These are phyloP conservation scores for Fusarium transvaalense DNA, from an alignment of 2,329 filamentous ascomycete species.

Conservation along the genomic window DNA sequence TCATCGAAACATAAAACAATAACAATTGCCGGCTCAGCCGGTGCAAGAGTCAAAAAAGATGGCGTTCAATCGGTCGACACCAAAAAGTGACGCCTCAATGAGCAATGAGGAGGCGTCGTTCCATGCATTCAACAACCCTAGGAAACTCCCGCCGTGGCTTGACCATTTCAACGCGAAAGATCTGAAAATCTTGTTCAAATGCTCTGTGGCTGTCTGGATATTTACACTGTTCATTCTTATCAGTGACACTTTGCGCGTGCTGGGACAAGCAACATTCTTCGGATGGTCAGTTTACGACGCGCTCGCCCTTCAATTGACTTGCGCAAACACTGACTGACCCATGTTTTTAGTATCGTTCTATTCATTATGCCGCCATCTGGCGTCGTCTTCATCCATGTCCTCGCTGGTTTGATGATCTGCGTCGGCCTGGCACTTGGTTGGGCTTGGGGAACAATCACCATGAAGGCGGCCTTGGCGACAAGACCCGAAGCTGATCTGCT, in stretches of 20 bases:
- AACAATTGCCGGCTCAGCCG: not conserved
- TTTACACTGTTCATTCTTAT: conserved; percentile 41
- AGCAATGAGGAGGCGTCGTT: conserved; percentile 16
- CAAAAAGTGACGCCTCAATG: not conserved
- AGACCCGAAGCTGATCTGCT: conserved; percentile 27
- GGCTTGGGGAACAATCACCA: conserved; percentile 38
- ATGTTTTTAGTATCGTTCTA: conserved; percentile 26
- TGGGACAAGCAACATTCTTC: conserved; percentile 31
- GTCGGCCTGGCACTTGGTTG: conserved; percentile 30
- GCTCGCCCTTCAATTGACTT: rapidly evolving
- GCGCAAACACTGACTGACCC: not conserved
- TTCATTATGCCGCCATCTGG: conserved; percentile 42
- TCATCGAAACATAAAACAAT: conserved; percentile 10
- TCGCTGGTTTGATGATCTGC: conserved; percentile 28
- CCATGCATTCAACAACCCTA: conserved; percentile 11
- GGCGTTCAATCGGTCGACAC: not conserved
- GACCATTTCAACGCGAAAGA: conserved; percentile 43
- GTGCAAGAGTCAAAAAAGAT: not conserved
- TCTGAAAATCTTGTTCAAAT: conserved; percentile 43
- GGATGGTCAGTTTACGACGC: conserved; percentile 10
- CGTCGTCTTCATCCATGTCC: conserved; percentile 41
- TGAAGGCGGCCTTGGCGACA: conserved; percentile 41
- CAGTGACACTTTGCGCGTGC: conserved; percentile 28
- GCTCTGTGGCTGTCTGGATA: conserved; percentile 40
- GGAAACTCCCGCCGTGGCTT: conserved; percentile 33